phyloP scores from a whole-genome alignment of 768 basidiomycete genomes.

The Lactifluus rugatus region DNA sequence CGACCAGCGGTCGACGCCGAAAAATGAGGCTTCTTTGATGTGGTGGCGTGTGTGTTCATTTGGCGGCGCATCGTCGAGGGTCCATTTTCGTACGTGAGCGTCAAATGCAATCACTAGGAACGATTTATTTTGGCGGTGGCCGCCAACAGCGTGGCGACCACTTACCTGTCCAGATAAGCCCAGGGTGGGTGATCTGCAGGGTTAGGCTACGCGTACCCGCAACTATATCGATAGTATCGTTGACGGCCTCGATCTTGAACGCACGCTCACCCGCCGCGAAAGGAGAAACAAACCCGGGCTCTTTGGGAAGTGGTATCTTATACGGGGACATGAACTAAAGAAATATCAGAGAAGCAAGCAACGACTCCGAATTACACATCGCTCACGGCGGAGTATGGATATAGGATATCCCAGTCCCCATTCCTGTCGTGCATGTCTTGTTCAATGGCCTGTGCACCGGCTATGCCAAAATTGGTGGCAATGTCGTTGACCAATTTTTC shows the following conservation, averaged over 20 bases:
- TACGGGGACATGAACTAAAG: slow-evolving; percentile 75
- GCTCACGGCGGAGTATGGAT: slow-evolving; percentile 67
- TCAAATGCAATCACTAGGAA: slow-evolving; percentile 75
- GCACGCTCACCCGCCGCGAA: slow-evolving; percentile 23
- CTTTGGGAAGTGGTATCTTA: slow-evolving; percentile 56
- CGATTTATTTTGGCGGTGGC: background rate
- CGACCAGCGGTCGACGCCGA: slow-evolving; percentile 62
- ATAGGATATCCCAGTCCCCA: slow-evolving; percentile 80
- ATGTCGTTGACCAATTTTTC: slow-evolving; percentile 51
- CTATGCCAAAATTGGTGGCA: slow-evolving; percentile 46
- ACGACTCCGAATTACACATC: background rate
- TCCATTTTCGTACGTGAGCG: slow-evolving; percentile 82
- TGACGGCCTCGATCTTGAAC: slow-evolving; percentile 49
- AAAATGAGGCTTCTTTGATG: slow-evolving; percentile 86
- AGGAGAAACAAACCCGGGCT: slow-evolving; percentile 25
- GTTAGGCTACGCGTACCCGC: slow-evolving; percentile 63
- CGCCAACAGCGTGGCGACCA: background rate
- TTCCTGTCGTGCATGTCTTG: slow-evolving; percentile 69
- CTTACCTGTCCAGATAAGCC: slow-evolving; percentile 78
- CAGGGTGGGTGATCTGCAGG: slow-evolving; percentile 64
- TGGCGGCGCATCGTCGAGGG: slow-evolving; percentile 69
- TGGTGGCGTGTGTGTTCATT: slow-evolving; percentile 71
- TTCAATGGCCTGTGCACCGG: slow-evolving; percentile 31
- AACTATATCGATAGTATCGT: slow-evolving; percentile 43
- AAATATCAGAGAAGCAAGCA: background rate